Evolutionary conservation across 805 yeast species (phyloP), one percentile per base, ranked within the genome.

Genomic region (Saturnispora hagleri): DNA sequence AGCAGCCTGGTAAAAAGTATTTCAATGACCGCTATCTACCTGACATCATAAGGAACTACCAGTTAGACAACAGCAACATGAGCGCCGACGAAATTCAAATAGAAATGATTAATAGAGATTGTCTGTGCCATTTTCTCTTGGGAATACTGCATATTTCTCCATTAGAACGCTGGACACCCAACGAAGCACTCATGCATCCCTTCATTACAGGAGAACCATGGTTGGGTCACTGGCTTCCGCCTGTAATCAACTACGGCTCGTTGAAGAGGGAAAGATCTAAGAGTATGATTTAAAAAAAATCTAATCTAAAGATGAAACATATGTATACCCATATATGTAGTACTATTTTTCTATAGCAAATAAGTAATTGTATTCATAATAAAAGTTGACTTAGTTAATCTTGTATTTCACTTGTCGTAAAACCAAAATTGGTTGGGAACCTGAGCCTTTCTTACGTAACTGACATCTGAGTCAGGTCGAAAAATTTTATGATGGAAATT

Each of bases 121-220:
- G 86, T 41, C 73, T 91, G 52, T 72, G 83, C 26, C 96, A 91
- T 65, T 88, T 93, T 59, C 72, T 93, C 47, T 68, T 73, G 43
- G 95, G 95, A 26, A 76, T 88, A 9, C 71, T 93, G 55, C 87
- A 84, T 57, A 67, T 89, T 60, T 90, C 91, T 66, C 99, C 99
- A 0, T 75, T 93, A 59, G 96, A 89, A 65, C 79, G 99, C 60
- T 86, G 97, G 85, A 88, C 97, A 0, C 99, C 99, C 12, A 96
- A 89, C 58, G 97, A 93, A 66, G 99, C 98, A 0, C 72, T 83
- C 15, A 72, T 79, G 66, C 99, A 93, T 69, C 97, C 98, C 0
- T 93, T 93, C 66, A 80, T 93, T 18, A 85, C 86, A 5, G 82
- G 77, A 48, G 73, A 73, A 50, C 73, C 70, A 51, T 82, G 79